Percentiles rank a stretch among this genome's conserved stretches.
Conservation (phyloP, 306 rosid genomes). For the Cucurbita argyrosperma region DNA sequence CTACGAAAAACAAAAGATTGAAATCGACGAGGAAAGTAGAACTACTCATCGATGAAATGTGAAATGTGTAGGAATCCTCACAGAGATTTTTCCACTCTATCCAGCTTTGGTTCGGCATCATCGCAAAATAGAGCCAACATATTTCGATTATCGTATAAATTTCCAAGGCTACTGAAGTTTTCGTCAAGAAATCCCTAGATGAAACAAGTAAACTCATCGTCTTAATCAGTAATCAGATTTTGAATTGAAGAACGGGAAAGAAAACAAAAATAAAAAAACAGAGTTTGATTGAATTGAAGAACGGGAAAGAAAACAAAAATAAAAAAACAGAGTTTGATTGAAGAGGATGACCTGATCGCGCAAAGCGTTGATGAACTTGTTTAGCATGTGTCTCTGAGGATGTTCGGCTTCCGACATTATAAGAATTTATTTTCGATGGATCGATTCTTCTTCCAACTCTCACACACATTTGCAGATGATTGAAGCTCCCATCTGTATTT, state of each 20-base stretch:
- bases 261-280: not conserved
- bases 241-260: not conserved
- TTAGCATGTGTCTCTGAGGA: not conserved
- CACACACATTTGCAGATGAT: not conserved
- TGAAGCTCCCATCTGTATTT: not conserved
- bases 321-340: not conserved
- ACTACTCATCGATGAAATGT: not conserved
- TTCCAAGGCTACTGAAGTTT: not conserved
- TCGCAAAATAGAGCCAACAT: not conserved
- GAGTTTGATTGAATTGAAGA: no score
- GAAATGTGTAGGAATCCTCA: not conserved
- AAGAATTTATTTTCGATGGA: not conserved
- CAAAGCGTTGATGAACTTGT: not conserved
- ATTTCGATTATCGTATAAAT: not conserved
- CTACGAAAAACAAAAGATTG: not conserved
- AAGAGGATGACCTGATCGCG: not conserved
- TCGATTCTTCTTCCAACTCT: not conserved
- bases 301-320: not conserved
- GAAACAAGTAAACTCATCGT: not conserved
- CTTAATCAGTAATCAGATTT: not conserved
- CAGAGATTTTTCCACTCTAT: not conserved
- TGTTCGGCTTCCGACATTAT: not conserved
- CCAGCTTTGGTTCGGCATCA: not conserved
- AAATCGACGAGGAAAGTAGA: not conserved
- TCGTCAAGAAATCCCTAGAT: not conserved